Conservation (phyloP, 1,139 yeast genomes). For the Hyphopichia pseudoburtonii region DNA sequence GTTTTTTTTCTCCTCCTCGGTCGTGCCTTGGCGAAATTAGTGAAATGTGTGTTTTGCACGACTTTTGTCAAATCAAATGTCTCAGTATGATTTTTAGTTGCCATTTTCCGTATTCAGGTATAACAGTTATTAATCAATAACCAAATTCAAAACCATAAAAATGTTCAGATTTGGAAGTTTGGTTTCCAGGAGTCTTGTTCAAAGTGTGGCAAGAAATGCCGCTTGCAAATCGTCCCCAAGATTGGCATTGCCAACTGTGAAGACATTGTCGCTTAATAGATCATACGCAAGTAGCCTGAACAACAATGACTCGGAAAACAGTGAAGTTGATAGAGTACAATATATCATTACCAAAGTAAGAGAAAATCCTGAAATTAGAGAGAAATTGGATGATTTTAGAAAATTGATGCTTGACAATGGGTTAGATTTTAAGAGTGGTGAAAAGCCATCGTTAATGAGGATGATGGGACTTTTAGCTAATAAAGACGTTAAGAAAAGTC, state of each 20-base stretch:
- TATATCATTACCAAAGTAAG: constrained; percentile 19
- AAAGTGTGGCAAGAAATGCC: too few relatives aligned
- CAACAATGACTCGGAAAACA: constrained; percentile 10
- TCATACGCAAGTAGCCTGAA: constrained; percentile 10
- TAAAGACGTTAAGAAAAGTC: constrained; percentile 33
- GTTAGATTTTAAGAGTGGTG: constrained; percentile 24
- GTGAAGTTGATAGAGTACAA: constrained; percentile 17
- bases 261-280: constrained; percentile 1
- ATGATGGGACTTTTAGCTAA: constrained; percentile 40
- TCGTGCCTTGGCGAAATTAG: too few relatives aligned
- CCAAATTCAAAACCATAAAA: too few relatives aligned
- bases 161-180: background rate
- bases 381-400: constrained; percentile 32
- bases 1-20: background rate
- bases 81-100: too few relatives aligned
- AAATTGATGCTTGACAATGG: constrained; percentile 34
- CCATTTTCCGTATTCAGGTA: too few relatives aligned
- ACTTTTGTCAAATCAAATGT: too few relatives aligned
- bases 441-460: constrained; percentile 36
- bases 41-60: too few relatives aligned
- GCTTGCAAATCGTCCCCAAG: background rate
- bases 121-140: too few relatives aligned
- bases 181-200: too few relatives aligned
- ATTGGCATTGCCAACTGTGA: background rate
- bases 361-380: constrained; percentile 28